These are phyloP conservation scores for Cyclocybe aegerita DNA, from an alignment of 768 basidiomycete species.

Conservation along the genomic window DNA sequence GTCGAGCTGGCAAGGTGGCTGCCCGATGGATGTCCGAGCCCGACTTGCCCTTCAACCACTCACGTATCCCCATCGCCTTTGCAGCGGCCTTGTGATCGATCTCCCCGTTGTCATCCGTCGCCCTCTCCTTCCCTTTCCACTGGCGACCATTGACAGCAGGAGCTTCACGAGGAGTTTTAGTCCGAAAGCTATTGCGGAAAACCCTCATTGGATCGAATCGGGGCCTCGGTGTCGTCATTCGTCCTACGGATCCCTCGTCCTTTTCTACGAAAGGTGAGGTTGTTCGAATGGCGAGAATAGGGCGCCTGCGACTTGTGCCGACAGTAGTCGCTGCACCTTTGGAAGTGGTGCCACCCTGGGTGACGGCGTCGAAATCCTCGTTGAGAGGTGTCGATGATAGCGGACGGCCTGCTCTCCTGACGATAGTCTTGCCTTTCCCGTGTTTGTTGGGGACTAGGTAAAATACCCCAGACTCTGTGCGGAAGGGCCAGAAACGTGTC, in stretches of 20 bases:
- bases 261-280: conserved; percentile 7
- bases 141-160: not conserved
- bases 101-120: conserved; percentile 5
- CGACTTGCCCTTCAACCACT: conserved; percentile 22
- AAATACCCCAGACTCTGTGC: conserved; percentile 33
- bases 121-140: conserved; percentile 18
- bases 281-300: conserved; percentile 14
- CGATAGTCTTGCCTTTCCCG: conserved; percentile 33
- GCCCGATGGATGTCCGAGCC: conserved; percentile 17
- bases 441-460: conserved; percentile 40
- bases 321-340: conserved; percentile 5
- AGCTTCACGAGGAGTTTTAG: conserved; percentile 4
- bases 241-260: conserved; percentile 6
- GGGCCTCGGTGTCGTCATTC: conserved; percentile 5
- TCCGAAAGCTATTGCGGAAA: conserved; percentile 17
- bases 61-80: conserved; percentile 18
- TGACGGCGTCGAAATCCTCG: conserved; percentile 39
- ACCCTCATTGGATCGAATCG: conserved; percentile 15
- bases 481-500: not conserved
- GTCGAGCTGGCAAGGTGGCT: conserved; percentile 6
- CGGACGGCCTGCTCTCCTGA: conserved; percentile 37
- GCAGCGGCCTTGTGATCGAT: conserved; percentile 10
- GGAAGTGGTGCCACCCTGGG: conserved; percentile 19
- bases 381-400: conserved; percentile 36
- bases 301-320: conserved; percentile 6